Conservation (phyloP, 2,329 filamentous ascomycete species). For the Botrytis deweyae region DNA sequence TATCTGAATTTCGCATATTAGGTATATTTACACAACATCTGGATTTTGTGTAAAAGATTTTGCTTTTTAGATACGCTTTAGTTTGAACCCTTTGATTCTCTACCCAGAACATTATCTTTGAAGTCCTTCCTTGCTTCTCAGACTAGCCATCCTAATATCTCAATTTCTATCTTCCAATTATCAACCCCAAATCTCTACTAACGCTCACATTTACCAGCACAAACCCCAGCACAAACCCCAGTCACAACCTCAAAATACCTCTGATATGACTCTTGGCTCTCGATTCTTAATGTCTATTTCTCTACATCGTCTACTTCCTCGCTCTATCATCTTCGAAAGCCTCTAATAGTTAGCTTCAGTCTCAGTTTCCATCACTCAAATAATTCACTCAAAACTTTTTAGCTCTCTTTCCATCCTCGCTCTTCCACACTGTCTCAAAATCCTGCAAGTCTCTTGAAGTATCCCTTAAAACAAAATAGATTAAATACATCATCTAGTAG, state of each 20-base stretch:
- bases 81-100: neutral
- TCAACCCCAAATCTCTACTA: neutral
- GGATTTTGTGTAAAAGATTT: too few species aligned
- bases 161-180: neutral
- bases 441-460: neutral
- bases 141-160: neutral
- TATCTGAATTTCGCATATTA: neutral
- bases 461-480: neutral
- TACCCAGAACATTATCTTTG: neutral
- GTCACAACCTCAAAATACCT: neutral
- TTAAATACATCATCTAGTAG: neutral
- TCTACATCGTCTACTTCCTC: neutral
- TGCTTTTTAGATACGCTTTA: neutral
- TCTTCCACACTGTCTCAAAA: accelerated
- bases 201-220: neutral
- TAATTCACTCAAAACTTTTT: neutral
- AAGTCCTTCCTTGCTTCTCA: neutral
- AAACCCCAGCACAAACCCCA: neutral
- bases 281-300: neutral
- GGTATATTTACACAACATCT: neutral
- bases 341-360: neutral
- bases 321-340: neutral
- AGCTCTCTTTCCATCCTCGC: neutral
- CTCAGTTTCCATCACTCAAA: neutral
- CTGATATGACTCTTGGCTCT: neutral